Evolutionary conservation across 169 alveolate genomes (phyloP), one percentile per base, ranked within the genome.

Genomic region (Plasmodium coatneyi): DNA sequence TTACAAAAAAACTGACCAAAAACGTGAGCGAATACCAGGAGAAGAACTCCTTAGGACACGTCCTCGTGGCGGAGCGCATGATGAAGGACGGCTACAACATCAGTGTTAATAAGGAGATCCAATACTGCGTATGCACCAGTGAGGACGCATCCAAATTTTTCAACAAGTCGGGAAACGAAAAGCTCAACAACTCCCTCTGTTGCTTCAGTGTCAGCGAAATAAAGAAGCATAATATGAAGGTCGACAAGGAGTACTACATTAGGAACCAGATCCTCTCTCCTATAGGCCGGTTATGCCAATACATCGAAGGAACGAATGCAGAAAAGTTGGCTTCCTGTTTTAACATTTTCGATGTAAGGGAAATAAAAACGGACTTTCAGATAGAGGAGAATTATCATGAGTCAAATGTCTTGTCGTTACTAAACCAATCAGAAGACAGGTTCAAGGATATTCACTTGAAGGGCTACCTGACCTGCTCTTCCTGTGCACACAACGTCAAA

Each of bases 11-110:
- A 46, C 76, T 79, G 80, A 74, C 82, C 32, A 92, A 36, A 74
- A 92, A 74, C 70, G 97, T 82, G 92, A 95, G 72, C 97, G 98
- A 12, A 84, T 99, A 90, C 97, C 97, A 80, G 97, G 98, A 72
- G 98, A 94, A 93, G 94, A 98, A 81, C 98, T 99, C 80, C 97
- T 99, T 41, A 97, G 99, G 97, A 16, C 99, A 98, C 92, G 99
- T 98, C 12, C 95, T 97, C 43, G 99, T 98, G 34, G 99, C 99
- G 54, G 97, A 96, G 83, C 96, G 99, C 82, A 70, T 97, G 96
- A 97, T 96, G 83, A 95, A 96, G 92, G 84, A 96, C 91, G 97
- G 99, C 93, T 78, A 95, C 95, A 95, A 98, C 19, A 96, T 97
- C 41, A 91, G 97, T 19, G 98, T 98, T 2, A 98, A 98, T 34